A percentile compares a stretch with the other conserved stretches of the same genome.
Evolutionary conservation across 2,329 filamentous ascomycete species (phyloP).

Genomic region (Ceratocystis cacaofunesta): DNA sequence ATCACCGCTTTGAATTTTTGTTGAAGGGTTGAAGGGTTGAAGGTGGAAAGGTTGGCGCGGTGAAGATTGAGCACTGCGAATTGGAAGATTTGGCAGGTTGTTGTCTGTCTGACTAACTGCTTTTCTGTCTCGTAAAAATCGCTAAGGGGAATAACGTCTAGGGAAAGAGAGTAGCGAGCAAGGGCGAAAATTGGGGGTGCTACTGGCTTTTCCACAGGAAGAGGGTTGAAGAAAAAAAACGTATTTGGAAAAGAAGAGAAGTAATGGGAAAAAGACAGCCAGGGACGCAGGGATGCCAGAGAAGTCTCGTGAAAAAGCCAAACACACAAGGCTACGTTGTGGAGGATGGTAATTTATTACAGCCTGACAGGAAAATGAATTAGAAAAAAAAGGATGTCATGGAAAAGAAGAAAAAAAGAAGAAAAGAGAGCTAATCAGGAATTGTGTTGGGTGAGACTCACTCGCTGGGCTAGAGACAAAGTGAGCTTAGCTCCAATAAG

Average conservation of each 20-base stretch:
- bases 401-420: constrained; percentile 4
- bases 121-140: background rate
- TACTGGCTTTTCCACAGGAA: background rate
- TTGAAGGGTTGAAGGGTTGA: background rate
- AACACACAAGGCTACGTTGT: constrained; percentile 1
- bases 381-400: constrained; percentile 15
- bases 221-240: background rate
- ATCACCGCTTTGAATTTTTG: background rate
- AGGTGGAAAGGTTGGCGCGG: background rate
- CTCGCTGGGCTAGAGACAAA: constrained; percentile 2
- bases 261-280: background rate
- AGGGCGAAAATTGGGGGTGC: background rate
- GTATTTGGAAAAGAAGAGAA: background rate
- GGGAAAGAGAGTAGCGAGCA: background rate
- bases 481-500: constrained; percentile 6
- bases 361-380: background rate
- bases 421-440: constrained; percentile 13
- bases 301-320: constrained; percentile 10
- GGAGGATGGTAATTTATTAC: background rate
- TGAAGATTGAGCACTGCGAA: background rate
- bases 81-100: background rate
- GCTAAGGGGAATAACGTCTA: background rate
- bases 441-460: constrained; percentile 8
- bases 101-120: background rate
- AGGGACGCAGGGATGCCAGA: background rate